Base-by-base conservation (phyloP, 371 early-diverging fungal genomes). In the Smittium mucronatum region DNA sequence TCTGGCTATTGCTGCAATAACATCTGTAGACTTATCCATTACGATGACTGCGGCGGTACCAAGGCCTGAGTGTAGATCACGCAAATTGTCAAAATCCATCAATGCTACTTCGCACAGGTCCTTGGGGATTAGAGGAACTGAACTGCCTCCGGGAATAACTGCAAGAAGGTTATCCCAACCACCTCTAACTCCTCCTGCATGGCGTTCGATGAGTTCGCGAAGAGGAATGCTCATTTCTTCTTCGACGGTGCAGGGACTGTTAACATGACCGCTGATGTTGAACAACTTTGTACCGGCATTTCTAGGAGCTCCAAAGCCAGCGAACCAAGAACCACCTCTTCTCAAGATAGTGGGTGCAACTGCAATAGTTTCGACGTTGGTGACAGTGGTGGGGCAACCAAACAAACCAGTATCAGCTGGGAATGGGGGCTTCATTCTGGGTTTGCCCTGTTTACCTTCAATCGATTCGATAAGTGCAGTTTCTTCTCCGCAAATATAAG, bases 141-240 rank as follows among this genome's bases (percentile, higher is more conserved):
- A 96, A 28, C 92, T 92, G 69, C 97, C 97, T 79, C 97, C 97
- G 1, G 97, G 97, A 73, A 97, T 92, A 75, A 97, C 92, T 72
- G 93, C 97, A 58, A 96, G 84, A 58, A 96, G 82, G 82, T 97
- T 96, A 80, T 97, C 97, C 97, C 97, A 97, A n/a, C 97, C 97
- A 67, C 97, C 97, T 34, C 88, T 87, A 64, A 97, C 90, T 75
- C 97, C 97, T 73, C 97, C 97, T 76, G 90, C 89, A 83, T 97
- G 97, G 77, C 89, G 90, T 75, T 97, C 97, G 68, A 97, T 89
- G 75, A 97, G 81, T 73, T 95, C 97, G 68, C 82, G 83, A 69
- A 97, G 83, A 17, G 97, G 94, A 76, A 97, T 95, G 64, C 90
- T 89, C 97, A 97, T 97, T 75, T 94, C 94, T 80, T 96, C 97